These are phyloP conservation scores for Fusarium longipes DNA, from an alignment of 2,329 filamentous ascomycete genomes.

Conservation along the genomic window DNA sequence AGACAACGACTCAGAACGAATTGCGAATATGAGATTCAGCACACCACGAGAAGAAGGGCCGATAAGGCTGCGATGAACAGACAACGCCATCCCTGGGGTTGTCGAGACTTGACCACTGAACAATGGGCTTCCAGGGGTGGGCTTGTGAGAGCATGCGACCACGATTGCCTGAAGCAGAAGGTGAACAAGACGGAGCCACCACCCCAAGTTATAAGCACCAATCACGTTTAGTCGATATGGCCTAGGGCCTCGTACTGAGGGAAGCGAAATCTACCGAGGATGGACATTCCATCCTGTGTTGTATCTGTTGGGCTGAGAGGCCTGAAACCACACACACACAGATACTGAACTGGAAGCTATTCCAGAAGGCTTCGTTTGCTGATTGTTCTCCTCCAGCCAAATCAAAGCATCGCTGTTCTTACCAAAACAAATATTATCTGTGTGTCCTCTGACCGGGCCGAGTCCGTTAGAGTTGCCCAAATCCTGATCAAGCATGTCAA, in stretches of 20 bases:
- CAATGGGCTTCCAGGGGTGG: constrained; percentile 41
- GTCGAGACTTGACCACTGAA: constrained; percentile 45
- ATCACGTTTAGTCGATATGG: constrained; percentile 48
- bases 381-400: constrained; percentile 18
- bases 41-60: constrained; percentile 41
- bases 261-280: constrained; percentile 45
- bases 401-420: not conserved
- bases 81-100: constrained; percentile 38
- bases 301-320: constrained; percentile 1
- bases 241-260: constrained; percentile 33
- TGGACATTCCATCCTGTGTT: constrained; percentile 31
- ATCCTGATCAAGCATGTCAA: not conserved
- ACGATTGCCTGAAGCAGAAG: constrained; percentile 51
- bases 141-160: constrained; percentile 51
- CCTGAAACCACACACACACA: not conserved
- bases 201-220: constrained; percentile 47
- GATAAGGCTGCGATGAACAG: constrained; percentile 37
- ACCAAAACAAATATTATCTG: not conserved
- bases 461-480: not conserved
- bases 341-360: constrained; percentile 24
- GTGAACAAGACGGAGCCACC: constrained; percentile 50
- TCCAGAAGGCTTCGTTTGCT: constrained; percentile 48
- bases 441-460: not conserved
- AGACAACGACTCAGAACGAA: constrained; percentile 12
- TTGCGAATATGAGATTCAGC: constrained; percentile 33